Conservation (phyloP, 495 filamentous ascomycete genomes). For the Pyrenula massariospora region DNA sequence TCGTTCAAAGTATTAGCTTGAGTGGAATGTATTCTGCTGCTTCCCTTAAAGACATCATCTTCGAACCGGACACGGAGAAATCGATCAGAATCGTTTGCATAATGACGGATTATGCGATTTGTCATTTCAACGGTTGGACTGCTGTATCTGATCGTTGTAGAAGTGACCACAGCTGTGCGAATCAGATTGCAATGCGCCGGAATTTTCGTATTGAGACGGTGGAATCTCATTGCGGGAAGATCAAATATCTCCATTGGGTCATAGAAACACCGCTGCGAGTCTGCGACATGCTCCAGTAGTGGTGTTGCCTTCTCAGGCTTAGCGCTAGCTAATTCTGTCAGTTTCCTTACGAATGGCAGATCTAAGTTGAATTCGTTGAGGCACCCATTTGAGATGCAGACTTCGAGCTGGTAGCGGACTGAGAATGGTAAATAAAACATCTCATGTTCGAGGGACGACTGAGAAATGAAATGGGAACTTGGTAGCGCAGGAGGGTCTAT, state of each 20-base stretch:
- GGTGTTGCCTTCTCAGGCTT: constrained; percentile 26
- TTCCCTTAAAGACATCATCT: constrained; percentile 59
- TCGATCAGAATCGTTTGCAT: constrained; percentile 52
- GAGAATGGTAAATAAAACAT: constrained; percentile 49
- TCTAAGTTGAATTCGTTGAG: constrained; percentile 70
- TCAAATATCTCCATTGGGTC: constrained; percentile 69
- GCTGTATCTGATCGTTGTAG: constrained; percentile 66
- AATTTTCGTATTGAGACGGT: constrained; percentile 37
- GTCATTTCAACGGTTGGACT: constrained; percentile 74
- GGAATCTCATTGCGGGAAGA: constrained; percentile 28
- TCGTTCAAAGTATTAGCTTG: constrained; percentile 49
- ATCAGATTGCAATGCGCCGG: constrained; percentile 63
- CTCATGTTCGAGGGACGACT: constrained; percentile 12
- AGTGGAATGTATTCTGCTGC: constrained; percentile 36
- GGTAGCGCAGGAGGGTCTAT: constrained; percentile 48
- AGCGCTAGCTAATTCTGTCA: constrained; percentile 36
- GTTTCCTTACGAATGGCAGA: constrained; percentile 46
- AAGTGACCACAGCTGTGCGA: constrained; percentile 68
- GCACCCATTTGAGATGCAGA: constrained; percentile 70
- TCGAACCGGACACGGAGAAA: constrained; percentile 90
- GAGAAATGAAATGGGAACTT: constrained; percentile 4
- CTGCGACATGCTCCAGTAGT: constrained; percentile 52
- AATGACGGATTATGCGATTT: constrained; percentile 74
- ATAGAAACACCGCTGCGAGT: constrained; percentile 45
- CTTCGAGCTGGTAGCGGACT: constrained; percentile 84